Base-by-base conservation (phyloP, 2,329 filamentous ascomycete genomes). In the Calcarisporium arbuscula region DNA sequence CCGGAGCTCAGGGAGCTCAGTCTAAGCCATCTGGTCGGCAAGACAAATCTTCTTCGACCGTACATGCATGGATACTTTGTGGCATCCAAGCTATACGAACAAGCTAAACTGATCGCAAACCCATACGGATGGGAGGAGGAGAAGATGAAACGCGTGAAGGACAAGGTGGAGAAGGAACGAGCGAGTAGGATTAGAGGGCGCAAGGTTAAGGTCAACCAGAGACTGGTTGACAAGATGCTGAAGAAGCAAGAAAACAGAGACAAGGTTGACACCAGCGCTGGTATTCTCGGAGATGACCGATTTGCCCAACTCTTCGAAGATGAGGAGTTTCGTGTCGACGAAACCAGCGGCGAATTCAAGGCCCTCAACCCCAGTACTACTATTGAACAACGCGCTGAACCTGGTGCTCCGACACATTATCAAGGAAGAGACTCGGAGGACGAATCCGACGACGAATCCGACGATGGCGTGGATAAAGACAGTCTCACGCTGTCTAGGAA, bases 51-150 rank as follows among this genome's bases (percentile, higher is more conserved):
- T 15, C 68, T 98, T 26, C 76, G 90, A 28, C 92, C 92, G 28
- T 98, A 98, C 56, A 98, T 98, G 94, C 92, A 98, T 57, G 94
- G 92, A 49, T 96, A 92, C 70, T 98, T 98, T 64, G 89, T 98
- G 31, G 86, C 85, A 22, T 90, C 94, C 50, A 87, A 89, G 53
- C 65, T 98, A 18, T 96, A 98, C 58, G 94, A 98, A 55, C 89
- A 98, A 58, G 92, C 92, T 14, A 74, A 85, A 36, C 67, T 98
- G 40, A 95, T 96, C 50, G 83, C 85, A 32, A 95, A 96, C 61
- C 92, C 92, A 0, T 94, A 94, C 54, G 75, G 94, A 34, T 94
- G 85, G 73, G 87, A 95, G 55, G 86, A 96, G 52, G 87, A 96
- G 59, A 77, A 88, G 38, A 80, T 82, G 41, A 95, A 94, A 70